phyloP scores from a whole-genome alignment of 345 rosid genomes.

The Kandelia obovata region DNA sequence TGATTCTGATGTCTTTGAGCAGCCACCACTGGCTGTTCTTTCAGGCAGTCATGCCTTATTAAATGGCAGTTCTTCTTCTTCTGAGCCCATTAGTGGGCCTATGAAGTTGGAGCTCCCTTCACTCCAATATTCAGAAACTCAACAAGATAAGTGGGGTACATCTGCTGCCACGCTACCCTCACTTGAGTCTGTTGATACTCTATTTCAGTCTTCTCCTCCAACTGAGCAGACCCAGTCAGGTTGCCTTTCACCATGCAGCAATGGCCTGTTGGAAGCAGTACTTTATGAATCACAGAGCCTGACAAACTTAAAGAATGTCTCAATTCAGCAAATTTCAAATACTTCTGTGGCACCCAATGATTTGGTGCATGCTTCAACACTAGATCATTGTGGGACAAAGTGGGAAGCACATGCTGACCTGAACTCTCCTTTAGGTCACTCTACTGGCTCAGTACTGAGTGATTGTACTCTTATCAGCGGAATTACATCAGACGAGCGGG shows the following conservation, averaged over 20 bases:
- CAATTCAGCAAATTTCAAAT: constrained; percentile 7
- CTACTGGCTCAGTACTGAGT: constrained; percentile 29
- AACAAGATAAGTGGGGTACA: constrained; percentile 35
- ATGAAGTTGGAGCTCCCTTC: constrained; percentile 71
- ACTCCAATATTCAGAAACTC: constrained; percentile 53
- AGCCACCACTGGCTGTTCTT: constrained; percentile 24
- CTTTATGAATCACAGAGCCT: constrained; percentile 31
- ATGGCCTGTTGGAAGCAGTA: constrained; percentile 52
- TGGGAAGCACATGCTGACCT: constrained; percentile 28
- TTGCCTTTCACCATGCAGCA: constrained; percentile 32
- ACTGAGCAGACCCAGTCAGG: constrained; percentile 29
- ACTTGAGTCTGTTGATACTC: constrained; percentile 44
- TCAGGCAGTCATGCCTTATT: constrained; percentile 37
- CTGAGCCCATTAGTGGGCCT: constrained; percentile 35
- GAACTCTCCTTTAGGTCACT: constrained; percentile 36
- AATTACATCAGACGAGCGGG: constrained; percentile 30
- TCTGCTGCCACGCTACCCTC: constrained; percentile 29
- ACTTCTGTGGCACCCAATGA: constrained; percentile 15
- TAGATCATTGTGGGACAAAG: constrained; percentile 9
- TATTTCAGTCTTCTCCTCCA: constrained; percentile 37
- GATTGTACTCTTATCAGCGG: constrained; percentile 30
- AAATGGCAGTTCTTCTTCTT: constrained; percentile 48
- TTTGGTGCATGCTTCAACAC: background rate
- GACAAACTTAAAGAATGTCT: constrained; percentile 12
- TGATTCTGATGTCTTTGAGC: constrained; percentile 23